Conservation (phyloP, 2,329 filamentous ascomycete genomes). For the Fusarium incarnatum region DNA sequence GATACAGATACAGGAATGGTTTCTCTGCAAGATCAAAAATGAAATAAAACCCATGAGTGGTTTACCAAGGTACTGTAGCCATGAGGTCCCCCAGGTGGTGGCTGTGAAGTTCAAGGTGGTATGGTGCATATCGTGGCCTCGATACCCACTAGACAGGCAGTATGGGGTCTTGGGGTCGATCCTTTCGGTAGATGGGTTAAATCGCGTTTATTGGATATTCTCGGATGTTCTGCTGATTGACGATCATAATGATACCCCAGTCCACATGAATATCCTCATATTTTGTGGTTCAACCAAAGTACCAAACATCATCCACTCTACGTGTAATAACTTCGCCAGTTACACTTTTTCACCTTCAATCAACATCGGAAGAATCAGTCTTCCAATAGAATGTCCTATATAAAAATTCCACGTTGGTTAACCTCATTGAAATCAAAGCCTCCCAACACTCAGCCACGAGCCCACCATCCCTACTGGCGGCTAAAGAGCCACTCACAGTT, state of each 20-base stretch:
- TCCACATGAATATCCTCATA: background rate
- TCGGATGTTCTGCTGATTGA: background rate
- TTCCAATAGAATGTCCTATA: background rate
- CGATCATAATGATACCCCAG: background rate
- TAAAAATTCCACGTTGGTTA: conserved; percentile 28
- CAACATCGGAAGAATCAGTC: background rate
- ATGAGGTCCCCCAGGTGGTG: conserved; percentile 22
- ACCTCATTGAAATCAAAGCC: conserved; percentile 34
- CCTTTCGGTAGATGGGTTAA: conserved; percentile 26
- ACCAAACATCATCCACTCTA: background rate
- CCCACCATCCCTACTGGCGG: conserved; percentile 27
- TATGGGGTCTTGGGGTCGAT: conserved; percentile 10
- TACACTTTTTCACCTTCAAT: background rate
- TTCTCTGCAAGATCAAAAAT: background rate
- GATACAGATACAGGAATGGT: background rate
- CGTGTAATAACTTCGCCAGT: too few relatives aligned
- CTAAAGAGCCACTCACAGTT: conserved; percentile 40
- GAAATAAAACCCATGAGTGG: background rate
- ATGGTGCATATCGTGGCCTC: conserved; percentile 6
- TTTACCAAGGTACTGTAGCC: conserved; percentile 2
- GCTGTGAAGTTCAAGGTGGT: conserved; percentile 37
- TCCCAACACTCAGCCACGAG: conserved; percentile 41
- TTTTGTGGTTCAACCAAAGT: background rate
- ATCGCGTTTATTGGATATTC: conserved; percentile 4
- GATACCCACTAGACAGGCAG: conserved; percentile 6